Conservation (phyloP, 495 filamentous ascomycete species). For the Aspergillus biplanus region DNA sequence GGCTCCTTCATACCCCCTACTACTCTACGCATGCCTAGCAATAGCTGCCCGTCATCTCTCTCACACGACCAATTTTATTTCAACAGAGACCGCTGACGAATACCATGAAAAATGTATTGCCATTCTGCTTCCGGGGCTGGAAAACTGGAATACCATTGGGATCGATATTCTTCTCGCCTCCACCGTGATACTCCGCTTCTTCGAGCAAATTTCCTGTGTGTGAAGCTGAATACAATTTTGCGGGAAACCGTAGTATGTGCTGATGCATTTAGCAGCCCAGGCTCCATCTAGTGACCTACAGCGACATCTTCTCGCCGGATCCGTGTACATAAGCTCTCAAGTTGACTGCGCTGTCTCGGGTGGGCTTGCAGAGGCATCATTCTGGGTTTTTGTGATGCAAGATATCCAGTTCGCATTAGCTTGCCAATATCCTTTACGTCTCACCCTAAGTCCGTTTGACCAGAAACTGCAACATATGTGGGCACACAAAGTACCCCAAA, state of each 20-base stretch:
- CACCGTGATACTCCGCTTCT: slow-evolving; percentile 47
- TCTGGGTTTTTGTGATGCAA: slow-evolving; percentile 50
- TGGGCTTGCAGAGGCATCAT: slow-evolving; percentile 44
- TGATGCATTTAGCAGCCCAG: slow-evolving; percentile 28
- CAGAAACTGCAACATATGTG: slow-evolving; percentile 40
- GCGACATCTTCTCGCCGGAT: slow-evolving; percentile 46
- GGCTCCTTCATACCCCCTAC: slow-evolving; percentile 38
- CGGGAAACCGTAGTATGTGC: background rate
- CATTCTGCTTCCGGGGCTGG: slow-evolving; percentile 44
- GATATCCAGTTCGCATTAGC: slow-evolving; percentile 48
- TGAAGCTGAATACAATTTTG: background rate
- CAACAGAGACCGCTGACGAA: slow-evolving; percentile 40
- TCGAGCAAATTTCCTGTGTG: slow-evolving; percentile 48
- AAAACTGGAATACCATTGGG: slow-evolving; percentile 38
- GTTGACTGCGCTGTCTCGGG: slow-evolving; percentile 44
- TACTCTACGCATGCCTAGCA: slow-evolving; percentile 46
- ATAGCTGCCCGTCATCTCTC: slow-evolving; percentile 48
- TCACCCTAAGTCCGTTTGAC: slow-evolving; percentile 42
- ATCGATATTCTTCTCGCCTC: slow-evolving; percentile 48
- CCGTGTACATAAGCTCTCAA: slow-evolving; percentile 49
- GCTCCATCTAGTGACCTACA: slow-evolving; percentile 43
- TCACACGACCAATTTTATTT: slow-evolving; percentile 37
- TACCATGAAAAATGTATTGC: slow-evolving; percentile 49
- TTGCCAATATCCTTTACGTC: slow-evolving; percentile 42
- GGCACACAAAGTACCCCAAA: slow-evolving; percentile 31